A percentile compares a stretch with the other conserved stretches of the same genome.
Evolutionary conservation across 2,329 filamentous ascomycete species (phyloP).

Genomic region (Diaporthe capsici): DNA sequence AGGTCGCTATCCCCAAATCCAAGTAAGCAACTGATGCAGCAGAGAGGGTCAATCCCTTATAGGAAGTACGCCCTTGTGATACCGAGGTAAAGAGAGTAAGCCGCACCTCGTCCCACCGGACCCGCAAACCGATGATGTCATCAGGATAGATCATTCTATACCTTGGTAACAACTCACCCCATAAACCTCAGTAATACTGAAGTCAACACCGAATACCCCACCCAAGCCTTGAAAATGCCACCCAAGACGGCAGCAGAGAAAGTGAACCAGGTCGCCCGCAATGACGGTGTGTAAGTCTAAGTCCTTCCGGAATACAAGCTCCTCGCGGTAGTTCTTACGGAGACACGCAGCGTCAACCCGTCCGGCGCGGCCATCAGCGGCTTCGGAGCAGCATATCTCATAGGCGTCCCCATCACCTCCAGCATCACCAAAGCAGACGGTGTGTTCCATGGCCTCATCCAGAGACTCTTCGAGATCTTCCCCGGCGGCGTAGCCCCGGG

Average conservation of each 20-base stretch:
- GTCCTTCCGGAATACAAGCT: background rate
- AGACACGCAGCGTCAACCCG: constrained; percentile 34
- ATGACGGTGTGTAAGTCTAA: constrained; percentile 22
- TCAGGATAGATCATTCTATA: too few species aligned
- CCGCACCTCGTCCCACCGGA: too few species aligned
- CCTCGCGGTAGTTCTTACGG: background rate
- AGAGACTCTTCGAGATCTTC: constrained; percentile 18
- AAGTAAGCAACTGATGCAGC: too few species aligned
- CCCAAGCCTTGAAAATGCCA: background rate
- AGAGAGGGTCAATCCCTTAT: too few species aligned
- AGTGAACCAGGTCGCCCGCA: background rate
- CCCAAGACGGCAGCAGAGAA: constrained; percentile 6
- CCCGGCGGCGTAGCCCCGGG: constrained; percentile 27
- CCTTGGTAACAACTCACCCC: too few species aligned
- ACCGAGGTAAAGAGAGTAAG: too few species aligned
- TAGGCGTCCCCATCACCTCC: constrained; percentile 32
- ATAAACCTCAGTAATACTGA: too few species aligned
- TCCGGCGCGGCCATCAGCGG: constrained; percentile 26
- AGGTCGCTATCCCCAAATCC: too few species aligned
- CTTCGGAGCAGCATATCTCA: constrained; percentile 33
- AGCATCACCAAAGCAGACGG: constrained; percentile 28
- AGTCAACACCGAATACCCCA: too few species aligned
- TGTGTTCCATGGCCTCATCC: constrained; percentile 27
- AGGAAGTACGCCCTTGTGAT: too few species aligned
- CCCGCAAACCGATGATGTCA: too few species aligned